These are phyloP conservation scores for Aechmea fasciata DNA, from an alignment of 176 grass and related monocot species.

Conservation along the genomic window DNA sequence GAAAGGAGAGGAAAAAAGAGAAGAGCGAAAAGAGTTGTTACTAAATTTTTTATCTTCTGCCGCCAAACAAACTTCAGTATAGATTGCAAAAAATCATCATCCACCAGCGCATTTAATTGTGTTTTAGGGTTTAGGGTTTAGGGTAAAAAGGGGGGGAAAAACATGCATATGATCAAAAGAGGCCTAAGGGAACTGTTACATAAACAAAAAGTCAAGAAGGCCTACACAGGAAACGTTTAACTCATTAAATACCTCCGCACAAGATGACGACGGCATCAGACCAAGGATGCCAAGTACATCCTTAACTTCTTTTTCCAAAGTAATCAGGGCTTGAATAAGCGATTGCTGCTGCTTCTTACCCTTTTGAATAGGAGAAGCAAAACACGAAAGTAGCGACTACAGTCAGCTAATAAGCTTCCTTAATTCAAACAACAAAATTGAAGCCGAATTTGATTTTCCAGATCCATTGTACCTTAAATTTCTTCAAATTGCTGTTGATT, in stretches of 20 bases:
- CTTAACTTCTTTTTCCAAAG: conserved; percentile 49
- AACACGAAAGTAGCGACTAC: neutral
- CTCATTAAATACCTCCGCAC: conserved; percentile 34
- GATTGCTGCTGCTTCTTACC: conserved; percentile 37
- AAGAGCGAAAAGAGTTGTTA: too few relatives aligned
- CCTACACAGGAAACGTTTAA: neutral
- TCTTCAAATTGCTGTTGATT: conserved; percentile 76
- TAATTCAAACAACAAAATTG: neutral
- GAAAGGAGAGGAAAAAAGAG: too few relatives aligned
- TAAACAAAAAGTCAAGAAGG: too few relatives aligned
- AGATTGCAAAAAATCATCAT: too few relatives aligned
- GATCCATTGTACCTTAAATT: conserved; percentile 48
- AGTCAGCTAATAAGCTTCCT: neutral
- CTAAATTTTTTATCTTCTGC: too few relatives aligned
- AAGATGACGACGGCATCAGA: conserved; percentile 44
- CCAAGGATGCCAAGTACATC: conserved; percentile 50
- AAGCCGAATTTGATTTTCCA: neutral
- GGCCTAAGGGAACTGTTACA: too few relatives aligned
- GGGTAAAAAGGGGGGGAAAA: neutral
- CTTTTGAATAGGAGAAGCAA: neutral
- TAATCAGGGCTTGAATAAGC: conserved; percentile 50
- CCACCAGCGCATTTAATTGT: too few relatives aligned
- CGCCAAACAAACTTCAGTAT: too few relatives aligned
- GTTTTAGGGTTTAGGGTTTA: neutral
- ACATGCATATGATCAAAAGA: too few relatives aligned